A percentile compares a stretch with the other conserved stretches of the same genome.
phyloP scores from a whole-genome alignment of 2,329 filamentous ascomycete genomes.

The Exophiala alcalophila region DNA sequence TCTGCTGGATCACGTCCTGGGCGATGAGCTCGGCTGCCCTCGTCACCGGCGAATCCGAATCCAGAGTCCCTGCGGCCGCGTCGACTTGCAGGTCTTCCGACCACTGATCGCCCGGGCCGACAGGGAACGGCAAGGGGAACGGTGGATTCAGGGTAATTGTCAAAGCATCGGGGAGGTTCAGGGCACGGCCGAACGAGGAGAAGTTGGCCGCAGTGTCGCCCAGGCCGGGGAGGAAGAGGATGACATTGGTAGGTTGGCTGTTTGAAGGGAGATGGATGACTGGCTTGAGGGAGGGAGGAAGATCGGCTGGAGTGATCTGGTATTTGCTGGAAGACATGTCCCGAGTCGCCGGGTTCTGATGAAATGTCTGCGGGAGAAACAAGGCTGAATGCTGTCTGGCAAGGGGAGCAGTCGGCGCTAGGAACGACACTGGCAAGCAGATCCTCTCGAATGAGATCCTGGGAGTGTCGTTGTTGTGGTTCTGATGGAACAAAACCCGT shows the following conservation, averaged over 20 bases:
- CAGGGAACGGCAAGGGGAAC: slow-evolving; percentile 63
- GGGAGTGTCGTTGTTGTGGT: too few relatives aligned
- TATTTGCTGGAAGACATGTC: slow-evolving; percentile 28
- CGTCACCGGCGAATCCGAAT: slow-evolving; percentile 61
- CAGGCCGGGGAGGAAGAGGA: slow-evolving; percentile 80
- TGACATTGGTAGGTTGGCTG: slow-evolving; percentile 51
- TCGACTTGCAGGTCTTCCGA: slow-evolving; percentile 63
- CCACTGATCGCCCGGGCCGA: slow-evolving; percentile 62
- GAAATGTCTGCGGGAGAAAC: too few relatives aligned
- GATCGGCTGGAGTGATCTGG: too few relatives aligned
- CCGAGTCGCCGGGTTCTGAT: too few relatives aligned
- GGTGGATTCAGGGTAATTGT: slow-evolving; percentile 72
- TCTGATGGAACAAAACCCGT: too few relatives aligned
- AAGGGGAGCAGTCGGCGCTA: too few relatives aligned
- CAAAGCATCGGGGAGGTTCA: slow-evolving; percentile 73
- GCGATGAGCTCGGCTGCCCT: slow-evolving; percentile 50
- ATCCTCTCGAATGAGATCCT: too few relatives aligned
- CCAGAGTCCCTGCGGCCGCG: slow-evolving; percentile 51
- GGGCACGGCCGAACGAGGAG: slow-evolving; percentile 62
- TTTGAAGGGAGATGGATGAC: slow-evolving; percentile 41
- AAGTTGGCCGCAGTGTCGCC: slow-evolving; percentile 73
- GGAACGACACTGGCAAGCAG: too few relatives aligned
- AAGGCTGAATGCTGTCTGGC: too few relatives aligned
- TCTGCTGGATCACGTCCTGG: slow-evolving; percentile 50
- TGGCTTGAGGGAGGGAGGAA: slow-evolving; percentile 43